Conservation (phyloP, 83 land plant genomes). For the Isoetes engelmannii region DNA sequence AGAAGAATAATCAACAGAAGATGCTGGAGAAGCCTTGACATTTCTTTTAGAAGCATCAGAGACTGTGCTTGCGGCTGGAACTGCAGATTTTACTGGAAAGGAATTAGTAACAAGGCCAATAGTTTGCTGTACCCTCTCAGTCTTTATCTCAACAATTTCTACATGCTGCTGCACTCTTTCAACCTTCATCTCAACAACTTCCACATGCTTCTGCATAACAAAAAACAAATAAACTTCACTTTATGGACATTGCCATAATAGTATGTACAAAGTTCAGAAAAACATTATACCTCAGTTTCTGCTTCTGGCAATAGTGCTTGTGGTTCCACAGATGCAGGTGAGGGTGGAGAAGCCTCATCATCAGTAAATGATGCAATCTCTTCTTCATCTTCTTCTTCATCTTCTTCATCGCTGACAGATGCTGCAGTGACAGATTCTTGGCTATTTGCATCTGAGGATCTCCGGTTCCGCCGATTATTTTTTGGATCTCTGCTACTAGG, state of each 20-base stretch:
- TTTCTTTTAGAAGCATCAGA: conserved; percentile 16
- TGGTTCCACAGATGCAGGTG: conserved; percentile 6
- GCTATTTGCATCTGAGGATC: conserved; percentile 32
- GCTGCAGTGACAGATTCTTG: conserved; percentile 40
- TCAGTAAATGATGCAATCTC: conserved; percentile 73
- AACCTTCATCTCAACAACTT: too few relatives aligned
- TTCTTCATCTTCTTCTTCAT: conserved; percentile 36
- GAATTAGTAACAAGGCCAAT: neutral
- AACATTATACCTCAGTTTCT: too few relatives aligned
- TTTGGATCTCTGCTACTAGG: conserved; percentile 12
- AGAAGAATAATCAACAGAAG: conserved; percentile 7
- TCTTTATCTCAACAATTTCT: neutral
- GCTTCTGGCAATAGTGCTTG: too few relatives aligned
- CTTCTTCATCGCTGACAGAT: conserved; percentile 65
- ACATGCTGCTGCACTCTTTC: too few relatives aligned
- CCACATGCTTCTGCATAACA: too few relatives aligned
- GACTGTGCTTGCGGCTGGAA: conserved; percentile 21
- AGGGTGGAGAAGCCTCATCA: conserved; percentile 65
- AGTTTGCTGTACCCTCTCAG: conserved; percentile 3
- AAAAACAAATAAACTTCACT: too few relatives aligned
- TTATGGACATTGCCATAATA: too few relatives aligned
- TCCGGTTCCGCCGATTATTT: conserved; percentile 17
- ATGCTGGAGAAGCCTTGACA: neutral
- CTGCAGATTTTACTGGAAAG: conserved; percentile 18
- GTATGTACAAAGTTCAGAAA: too few relatives aligned